Evolutionary conservation across 805 yeast genomes (phyloP), one percentile per base, ranked within the genome.

Genomic region (Lipomyces starkeyi): DNA sequence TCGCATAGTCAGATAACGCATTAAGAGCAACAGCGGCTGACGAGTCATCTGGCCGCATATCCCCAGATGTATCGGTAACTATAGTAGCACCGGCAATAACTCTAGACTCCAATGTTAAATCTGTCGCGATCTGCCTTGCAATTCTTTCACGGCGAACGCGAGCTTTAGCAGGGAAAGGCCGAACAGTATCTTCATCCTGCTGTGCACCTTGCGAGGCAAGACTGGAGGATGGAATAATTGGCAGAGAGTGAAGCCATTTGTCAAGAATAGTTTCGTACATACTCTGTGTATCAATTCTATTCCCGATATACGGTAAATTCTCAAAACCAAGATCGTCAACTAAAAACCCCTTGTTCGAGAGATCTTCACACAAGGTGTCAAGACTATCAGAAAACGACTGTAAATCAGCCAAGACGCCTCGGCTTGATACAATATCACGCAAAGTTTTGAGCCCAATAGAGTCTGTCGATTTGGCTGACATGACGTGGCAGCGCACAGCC

Each of bases 231-330:
- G 63, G 17, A 3, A 25, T 20, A 11, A 47, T 49, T 13, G 68
- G 69, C 20, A 74, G 65, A 2, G 78, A 73, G 13, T 71, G 70
- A 40, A 75, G 70, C 75, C 77, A 76, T 53, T 73, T 66, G 9
- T 65, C 62, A 22, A 63, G 17, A 34, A 74, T 62, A 37, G 68
- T 60, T 8, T 71, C 65, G 53, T 67, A 61, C 6, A 72, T 62
- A 5, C 59, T 65, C 35, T 65, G 66, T 6, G 66, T 57, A 29
- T 68, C 62, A 11, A 55, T n/a, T 7, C 65, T 64, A 29, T 34
- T 6, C 20, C 37, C 61, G 3, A 56, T 35, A 11, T 40, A 61
- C 22, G 56, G 40, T 17, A 61, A 20, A 20, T 64, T 53, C 27
- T 59, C 63, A 11, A 62, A 47, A 2, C 59, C 64, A 29, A 49